phyloP scores from a whole-genome alignment of 805 yeast genomes.

The Wickerhamiella qilinensis region DNA sequence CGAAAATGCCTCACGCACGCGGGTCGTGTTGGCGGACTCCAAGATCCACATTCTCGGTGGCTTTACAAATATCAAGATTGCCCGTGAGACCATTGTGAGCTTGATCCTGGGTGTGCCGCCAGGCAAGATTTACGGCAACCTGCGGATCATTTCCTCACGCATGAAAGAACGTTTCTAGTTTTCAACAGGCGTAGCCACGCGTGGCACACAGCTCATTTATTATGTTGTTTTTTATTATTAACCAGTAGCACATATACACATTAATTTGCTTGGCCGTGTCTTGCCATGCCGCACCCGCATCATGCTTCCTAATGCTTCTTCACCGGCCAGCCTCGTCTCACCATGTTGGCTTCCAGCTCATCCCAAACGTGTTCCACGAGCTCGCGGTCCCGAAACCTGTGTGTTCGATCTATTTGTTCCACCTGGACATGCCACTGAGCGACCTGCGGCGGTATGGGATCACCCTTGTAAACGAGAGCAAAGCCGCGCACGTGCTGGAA shows the following conservation, averaged over 20 bases:
- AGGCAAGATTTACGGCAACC: conserved; percentile 92
- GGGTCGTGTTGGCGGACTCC: conserved; percentile 93
- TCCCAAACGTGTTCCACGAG: conserved; percentile 78
- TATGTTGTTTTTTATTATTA: no score
- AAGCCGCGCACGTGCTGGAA: conserved; percentile 79
- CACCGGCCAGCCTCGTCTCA: conserved; percentile 40
- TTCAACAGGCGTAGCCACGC: no score
- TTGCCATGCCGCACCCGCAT: no score
- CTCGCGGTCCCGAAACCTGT: conserved; percentile 78
- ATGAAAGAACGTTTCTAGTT: conserved; percentile 85
- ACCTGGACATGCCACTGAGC: conserved; percentile 80
- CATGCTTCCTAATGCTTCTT: not conserved
- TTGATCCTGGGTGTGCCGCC: conserved; percentile 96
- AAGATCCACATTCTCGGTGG: conserved; percentile 96
- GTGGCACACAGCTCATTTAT: not conserved
- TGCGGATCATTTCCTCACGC: conserved; percentile 92
- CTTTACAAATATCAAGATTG: conserved; percentile 91
- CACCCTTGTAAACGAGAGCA: conserved; percentile 61
- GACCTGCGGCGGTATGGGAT: conserved; percentile 57
- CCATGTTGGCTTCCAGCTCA: conserved; percentile 55
- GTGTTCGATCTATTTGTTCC: conserved; percentile 61
- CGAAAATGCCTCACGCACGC: conserved; percentile 95
- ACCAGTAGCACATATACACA: no score
- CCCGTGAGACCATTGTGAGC: conserved; percentile 92
- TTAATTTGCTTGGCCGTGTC: no score